Conservation (phyloP, 2,329 filamentous ascomycete species). For the Claviceps cyperi region DNA sequence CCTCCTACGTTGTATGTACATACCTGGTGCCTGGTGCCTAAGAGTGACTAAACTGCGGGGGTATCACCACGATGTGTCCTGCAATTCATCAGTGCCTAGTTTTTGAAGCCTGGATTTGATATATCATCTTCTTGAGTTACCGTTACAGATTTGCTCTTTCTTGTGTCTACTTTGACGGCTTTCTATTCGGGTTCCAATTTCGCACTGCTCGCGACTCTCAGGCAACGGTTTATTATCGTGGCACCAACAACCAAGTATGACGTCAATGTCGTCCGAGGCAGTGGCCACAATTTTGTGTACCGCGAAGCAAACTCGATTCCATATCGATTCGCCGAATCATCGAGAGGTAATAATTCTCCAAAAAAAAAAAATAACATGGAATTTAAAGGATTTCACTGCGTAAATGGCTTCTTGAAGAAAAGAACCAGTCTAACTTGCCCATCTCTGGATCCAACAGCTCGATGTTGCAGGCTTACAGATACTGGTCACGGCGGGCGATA, state of each 20-base stretch:
- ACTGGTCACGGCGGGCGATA: slow-evolving; percentile 37
- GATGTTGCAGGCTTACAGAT: slow-evolving; percentile 63
- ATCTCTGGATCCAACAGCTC: slow-evolving; percentile 29
- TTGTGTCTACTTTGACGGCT: background rate
- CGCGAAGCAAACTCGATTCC: slow-evolving; percentile 54
- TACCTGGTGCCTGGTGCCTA: no score
- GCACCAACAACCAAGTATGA: slow-evolving; percentile 19
- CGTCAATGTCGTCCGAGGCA: slow-evolving; percentile 34
- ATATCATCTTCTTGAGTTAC: background rate
- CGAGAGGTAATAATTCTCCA: slow-evolving; percentile 32
- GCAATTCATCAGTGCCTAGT: background rate
- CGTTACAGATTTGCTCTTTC: background rate
- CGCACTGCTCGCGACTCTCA: background rate
- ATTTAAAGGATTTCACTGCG: background rate
- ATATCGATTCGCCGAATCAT: slow-evolving; percentile 39
- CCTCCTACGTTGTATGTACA: no score
- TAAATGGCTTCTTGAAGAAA: no score
- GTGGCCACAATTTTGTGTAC: slow-evolving; percentile 43
- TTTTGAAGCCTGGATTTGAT: background rate
- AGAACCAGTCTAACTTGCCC: no score
- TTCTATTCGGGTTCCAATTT: background rate
- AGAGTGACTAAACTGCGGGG: background rate
- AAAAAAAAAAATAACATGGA: no score
- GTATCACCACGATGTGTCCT: background rate
- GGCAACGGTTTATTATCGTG: no score